These are phyloP conservation scores for Achaetomium macrosporum DNA, from an alignment of 2,329 filamentous ascomycete genomes.

Conservation along the genomic window DNA sequence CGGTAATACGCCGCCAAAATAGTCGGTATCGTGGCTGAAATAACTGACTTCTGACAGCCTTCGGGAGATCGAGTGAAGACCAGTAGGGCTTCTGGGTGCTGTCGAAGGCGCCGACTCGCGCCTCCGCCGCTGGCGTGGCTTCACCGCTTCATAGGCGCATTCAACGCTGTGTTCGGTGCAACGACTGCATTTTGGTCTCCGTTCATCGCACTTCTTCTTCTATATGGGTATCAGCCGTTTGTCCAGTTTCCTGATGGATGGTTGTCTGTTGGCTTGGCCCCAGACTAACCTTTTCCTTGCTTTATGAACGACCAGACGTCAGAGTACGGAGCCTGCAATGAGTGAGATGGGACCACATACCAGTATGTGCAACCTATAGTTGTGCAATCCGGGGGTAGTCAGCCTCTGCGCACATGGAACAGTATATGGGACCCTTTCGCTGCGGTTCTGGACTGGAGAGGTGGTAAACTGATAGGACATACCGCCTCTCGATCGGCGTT, in stretches of 20 bases:
- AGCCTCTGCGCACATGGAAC: background rate
- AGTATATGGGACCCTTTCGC: background rate
- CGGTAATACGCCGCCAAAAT: background rate
- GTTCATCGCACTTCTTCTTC: constrained; percentile 56
- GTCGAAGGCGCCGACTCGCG: constrained; percentile 29
- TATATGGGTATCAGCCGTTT: constrained; percentile 24
- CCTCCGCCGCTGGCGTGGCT: constrained; percentile 37
- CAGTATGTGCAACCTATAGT: constrained; percentile 46
- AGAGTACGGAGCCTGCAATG: constrained; percentile 4
- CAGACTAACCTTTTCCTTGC: constrained; percentile 49
- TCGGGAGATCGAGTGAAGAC: constrained; percentile 9
- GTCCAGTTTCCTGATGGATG: background rate
- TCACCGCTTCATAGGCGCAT: constrained; percentile 46
- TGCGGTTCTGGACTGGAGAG: background rate
- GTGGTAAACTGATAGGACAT: constrained; percentile 27
- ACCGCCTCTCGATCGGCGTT: constrained; percentile 55
- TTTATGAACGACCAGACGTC: constrained; percentile 26
- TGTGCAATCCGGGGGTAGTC: background rate
- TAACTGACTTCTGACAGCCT: constrained; percentile 20
- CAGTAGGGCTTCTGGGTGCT: constrained; percentile 3
- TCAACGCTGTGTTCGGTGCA: constrained; percentile 44
- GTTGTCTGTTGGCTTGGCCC: background rate
- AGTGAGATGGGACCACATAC: constrained; percentile 33
- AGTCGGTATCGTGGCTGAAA: constrained; percentile 11
- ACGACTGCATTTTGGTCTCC: constrained; percentile 44